These are phyloP conservation scores for Candida schatavii DNA, from an alignment of 805 yeast species.

Conservation along the genomic window DNA sequence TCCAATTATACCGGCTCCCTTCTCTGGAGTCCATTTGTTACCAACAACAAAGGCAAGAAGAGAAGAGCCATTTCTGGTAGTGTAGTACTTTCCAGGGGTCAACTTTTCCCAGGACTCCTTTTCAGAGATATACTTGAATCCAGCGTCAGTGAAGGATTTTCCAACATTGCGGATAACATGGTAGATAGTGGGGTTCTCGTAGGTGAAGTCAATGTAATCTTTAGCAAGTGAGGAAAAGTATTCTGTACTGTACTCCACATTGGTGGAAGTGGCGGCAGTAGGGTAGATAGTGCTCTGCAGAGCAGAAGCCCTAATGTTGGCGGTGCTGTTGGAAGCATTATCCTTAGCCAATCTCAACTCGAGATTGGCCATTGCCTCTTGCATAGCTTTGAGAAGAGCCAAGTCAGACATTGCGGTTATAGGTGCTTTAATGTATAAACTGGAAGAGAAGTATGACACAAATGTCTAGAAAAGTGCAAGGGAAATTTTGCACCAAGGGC, in stretches of 20 bases:
- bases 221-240: conserved; percentile 29
- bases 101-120: conserved; percentile 49
- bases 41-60: conserved; percentile 73
- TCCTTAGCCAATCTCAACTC: background rate
- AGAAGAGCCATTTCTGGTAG: conserved; percentile 65
- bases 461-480: background rate
- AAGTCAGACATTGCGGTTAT: background rate
- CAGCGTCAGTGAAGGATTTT: conserved; percentile 48
- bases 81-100: conserved; percentile 58
- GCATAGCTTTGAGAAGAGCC: conserved; percentile 3
- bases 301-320: background rate
- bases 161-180: conserved; percentile 62
- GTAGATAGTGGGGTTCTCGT: conserved; percentile 68
- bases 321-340: background rate
- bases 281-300: background rate
- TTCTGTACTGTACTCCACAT: conserved; percentile 2
- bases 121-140: conserved; percentile 66
- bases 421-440: background rate
- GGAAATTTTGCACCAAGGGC: background rate
- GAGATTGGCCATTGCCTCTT: conserved; percentile 3
- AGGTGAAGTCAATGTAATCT: conserved; percentile 70
- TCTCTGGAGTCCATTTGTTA: conserved; percentile 56
- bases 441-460: background rate
- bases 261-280: background rate
- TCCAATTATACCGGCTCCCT: conserved; percentile 69